phyloP scores from a whole-genome alignment of 1,139 yeast species.

The Suhomyces guaymorum region DNA sequence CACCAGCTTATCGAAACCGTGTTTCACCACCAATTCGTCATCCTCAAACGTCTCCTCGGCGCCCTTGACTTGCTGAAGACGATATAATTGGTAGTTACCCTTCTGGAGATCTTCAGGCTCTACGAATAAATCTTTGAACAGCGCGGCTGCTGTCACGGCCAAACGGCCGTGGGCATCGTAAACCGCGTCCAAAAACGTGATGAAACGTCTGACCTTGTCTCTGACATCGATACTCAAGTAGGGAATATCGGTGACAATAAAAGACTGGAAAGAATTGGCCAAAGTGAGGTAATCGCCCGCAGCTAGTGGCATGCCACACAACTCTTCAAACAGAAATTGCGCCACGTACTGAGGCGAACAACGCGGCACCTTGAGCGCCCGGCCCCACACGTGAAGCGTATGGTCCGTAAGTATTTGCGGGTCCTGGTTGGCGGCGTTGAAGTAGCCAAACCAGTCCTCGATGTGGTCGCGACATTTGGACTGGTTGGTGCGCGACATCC shows the following conservation, averaged over 20 bases:
- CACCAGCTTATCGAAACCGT: constrained; percentile 72
- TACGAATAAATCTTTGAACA: constrained; percentile 80
- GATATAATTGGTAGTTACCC: constrained; percentile 55
- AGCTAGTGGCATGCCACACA: constrained; percentile 86
- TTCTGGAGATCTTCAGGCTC: constrained; percentile 69
- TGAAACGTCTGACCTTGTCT: constrained; percentile 85
- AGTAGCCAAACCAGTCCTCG: constrained; percentile 75
- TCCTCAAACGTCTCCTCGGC: constrained; percentile 48
- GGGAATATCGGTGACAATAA: constrained; percentile 90
- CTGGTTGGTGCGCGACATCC: constrained; percentile 50
- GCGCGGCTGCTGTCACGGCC: constrained; percentile 86
- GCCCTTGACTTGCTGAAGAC: constrained; percentile 34
- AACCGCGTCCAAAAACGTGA: constrained; percentile 91
- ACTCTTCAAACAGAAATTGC: constrained; percentile 78
- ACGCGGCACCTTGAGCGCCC: constrained; percentile 71
- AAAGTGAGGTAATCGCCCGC: constrained; percentile 92
- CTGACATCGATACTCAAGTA: constrained; percentile 73
- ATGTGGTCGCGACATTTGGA: constrained; percentile 65
- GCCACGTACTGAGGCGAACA: constrained; percentile 83
- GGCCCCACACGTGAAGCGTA: constrained; percentile 79
- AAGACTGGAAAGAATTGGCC: constrained; percentile 74
- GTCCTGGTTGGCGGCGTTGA: constrained; percentile 54
- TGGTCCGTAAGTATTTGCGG: constrained; percentile 31
- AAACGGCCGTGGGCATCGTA: constrained; percentile 86
- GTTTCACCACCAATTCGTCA: constrained; percentile 65